These are phyloP conservation scores for Tricholoma bakamatsutake DNA, from an alignment of 768 basidiomycete species.

Conservation along the genomic window DNA sequence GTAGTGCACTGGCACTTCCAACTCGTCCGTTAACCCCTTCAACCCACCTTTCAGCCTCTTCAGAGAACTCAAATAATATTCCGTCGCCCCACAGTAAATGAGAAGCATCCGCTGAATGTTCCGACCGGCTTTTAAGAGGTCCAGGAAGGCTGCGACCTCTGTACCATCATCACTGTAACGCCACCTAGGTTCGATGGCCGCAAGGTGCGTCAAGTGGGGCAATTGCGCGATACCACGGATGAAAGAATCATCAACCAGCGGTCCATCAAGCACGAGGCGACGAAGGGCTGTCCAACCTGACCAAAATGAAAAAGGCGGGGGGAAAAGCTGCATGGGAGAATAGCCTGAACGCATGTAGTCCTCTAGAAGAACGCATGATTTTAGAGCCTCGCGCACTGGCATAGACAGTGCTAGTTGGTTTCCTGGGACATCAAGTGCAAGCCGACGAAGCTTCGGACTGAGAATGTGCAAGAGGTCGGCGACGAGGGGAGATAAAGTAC, in stretches of 20 bases:
- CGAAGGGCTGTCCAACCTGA: constrained; percentile 6
- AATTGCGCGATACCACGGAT: constrained; percentile 4
- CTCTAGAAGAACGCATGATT: constrained; percentile 6
- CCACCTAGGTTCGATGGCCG: constrained; percentile 12
- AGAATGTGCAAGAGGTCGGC: constrained; percentile 7
- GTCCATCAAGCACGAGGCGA: constrained; percentile 12
- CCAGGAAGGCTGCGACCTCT: constrained; percentile 9
- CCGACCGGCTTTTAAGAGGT: constrained; percentile 5
- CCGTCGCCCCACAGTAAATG: constrained; percentile 8
- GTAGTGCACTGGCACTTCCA: constrained; percentile 3
- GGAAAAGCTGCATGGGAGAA: constrained; percentile 13
- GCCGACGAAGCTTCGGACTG: constrained; percentile 8
- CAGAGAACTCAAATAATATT: constrained; percentile 6
- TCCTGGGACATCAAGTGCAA: constrained; percentile 10
- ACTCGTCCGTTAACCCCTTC: background rate
- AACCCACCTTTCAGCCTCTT: constrained; percentile 5
- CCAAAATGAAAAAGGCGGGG: constrained; percentile 5
- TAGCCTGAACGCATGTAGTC: constrained; percentile 11
- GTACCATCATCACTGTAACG: constrained; percentile 12
- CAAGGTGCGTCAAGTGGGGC: constrained; percentile 7
- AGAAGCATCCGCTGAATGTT: constrained; percentile 7
- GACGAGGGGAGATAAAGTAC: constrained; percentile 2
- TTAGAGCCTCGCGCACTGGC: constrained; percentile 7
- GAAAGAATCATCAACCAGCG: constrained; percentile 9
- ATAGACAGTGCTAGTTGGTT: constrained; percentile 6